A percentile compares a stretch with the other conserved stretches of the same genome.
These are phyloP conservation scores for Apium graveolens DNA, from an alignment of 129 eudicot species.

Conservation along the genomic window DNA sequence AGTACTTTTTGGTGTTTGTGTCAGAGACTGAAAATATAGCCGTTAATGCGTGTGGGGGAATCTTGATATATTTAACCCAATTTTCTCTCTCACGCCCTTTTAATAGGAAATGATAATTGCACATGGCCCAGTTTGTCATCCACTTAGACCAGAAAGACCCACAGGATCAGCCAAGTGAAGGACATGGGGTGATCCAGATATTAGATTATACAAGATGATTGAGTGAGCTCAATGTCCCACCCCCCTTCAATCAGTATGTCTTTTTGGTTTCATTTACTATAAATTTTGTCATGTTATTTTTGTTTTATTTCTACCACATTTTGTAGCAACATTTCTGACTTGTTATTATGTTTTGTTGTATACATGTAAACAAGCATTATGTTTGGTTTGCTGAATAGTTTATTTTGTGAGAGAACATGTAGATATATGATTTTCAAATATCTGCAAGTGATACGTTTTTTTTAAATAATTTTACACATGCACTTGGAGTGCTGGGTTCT, in stretches of 20 bases:
- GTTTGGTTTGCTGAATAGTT: background rate
- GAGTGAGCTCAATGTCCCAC: background rate
- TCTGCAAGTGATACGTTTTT: background rate
- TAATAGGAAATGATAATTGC: background rate
- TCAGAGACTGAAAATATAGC: slow-evolving; percentile 17
- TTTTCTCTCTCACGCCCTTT: background rate
- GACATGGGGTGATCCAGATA: background rate
- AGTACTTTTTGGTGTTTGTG: slow-evolving; percentile 5
- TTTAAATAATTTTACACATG: slow-evolving; percentile 1
- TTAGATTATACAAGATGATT: background rate
- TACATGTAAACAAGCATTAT: background rate
- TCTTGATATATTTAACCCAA: background rate
- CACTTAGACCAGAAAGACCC: slow-evolving; percentile 6
- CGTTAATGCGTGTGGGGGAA: slow-evolving; percentile 2
- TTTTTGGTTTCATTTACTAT: background rate
- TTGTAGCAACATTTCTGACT: background rate
- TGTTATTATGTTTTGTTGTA: background rate
- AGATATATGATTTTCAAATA: background rate
- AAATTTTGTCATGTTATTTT: background rate
- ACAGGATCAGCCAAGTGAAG: slow-evolving; percentile 7
- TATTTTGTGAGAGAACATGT: background rate
- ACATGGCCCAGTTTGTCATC: background rate
- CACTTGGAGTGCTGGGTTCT: background rate
- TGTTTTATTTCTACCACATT: background rate
- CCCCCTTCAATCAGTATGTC: background rate